A percentile compares a stretch with the other conserved stretches of the same genome.
Evolutionary conservation across 2,329 filamentous ascomycete genomes (phyloP).

Genomic region (Neopestalotiopsis clavispora): DNA sequence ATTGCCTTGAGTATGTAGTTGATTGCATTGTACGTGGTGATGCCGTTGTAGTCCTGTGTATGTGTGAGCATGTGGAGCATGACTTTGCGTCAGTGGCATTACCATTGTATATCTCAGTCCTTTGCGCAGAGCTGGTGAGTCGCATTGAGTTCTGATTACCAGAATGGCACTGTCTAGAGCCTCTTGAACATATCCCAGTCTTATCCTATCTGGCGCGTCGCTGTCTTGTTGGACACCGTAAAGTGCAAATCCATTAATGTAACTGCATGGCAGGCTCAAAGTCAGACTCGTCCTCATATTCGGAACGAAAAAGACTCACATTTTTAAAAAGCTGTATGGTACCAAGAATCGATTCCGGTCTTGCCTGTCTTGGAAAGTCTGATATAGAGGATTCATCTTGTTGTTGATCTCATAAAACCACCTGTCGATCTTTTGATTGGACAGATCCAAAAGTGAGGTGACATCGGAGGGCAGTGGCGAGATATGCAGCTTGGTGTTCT

Average conservation of each 20-base stretch:
- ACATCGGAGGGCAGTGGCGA: conserved; percentile 4
- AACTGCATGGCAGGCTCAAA: neutral
- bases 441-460: neutral
- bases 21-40: conserved; percentile 3
- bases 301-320: neutral
- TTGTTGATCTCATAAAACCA: conserved; percentile 15
- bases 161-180: conserved; percentile 9
- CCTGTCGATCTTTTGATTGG: conserved; percentile 8
- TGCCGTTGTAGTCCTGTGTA: conserved; percentile 9
- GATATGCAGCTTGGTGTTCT: conserved; percentile 7
- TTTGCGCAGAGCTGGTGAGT: neutral
- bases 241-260: conserved; percentile 12
- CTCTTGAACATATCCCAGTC: conserved; percentile 4
- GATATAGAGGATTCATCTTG: conserved; percentile 14
- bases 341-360: conserved; percentile 14
- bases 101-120: conserved; percentile 11
- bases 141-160: conserved; percentile 1
- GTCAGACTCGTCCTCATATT: too few relatives aligned
- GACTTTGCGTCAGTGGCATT: neutral
- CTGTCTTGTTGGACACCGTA: neutral
- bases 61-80: neutral
- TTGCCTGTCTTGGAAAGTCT: conserved; percentile 6
- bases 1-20: conserved; percentile 1
- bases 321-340: conserved; percentile 8
- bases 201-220: neutral